phyloP scores from a whole-genome alignment of 495 filamentous ascomycete genomes.

The Friedmanniomyces endolithicus region DNA sequence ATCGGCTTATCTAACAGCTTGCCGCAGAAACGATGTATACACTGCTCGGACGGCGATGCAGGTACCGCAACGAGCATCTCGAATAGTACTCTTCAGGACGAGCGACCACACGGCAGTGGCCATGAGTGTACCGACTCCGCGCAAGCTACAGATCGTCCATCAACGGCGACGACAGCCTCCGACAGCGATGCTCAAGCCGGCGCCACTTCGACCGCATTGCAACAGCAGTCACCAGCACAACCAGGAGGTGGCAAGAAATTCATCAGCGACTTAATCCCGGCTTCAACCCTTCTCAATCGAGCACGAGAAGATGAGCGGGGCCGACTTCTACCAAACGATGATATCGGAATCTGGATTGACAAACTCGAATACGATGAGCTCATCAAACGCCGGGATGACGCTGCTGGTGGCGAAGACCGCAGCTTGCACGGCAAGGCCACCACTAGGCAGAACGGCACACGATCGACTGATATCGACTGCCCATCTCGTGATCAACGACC shows the following conservation, averaged over 20 bases:
- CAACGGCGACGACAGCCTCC: background rate
- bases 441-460: background rate
- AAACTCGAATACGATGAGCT: constrained; percentile 21
- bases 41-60: background rate
- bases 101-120: background rate
- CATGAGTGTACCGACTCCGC: background rate
- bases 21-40: constrained; percentile 18
- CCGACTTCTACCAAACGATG: constrained; percentile 29
- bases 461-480: background rate
- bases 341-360: constrained; percentile 33
- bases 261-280: constrained; percentile 42
- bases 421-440: background rate
- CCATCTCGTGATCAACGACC: constrained; percentile 1
- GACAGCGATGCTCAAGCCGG: background rate
- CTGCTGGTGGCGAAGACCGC: background rate
- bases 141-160: background rate
- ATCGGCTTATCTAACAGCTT: background rate
- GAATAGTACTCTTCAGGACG: background rate
- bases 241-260: constrained; percentile 25
- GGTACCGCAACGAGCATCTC: background rate
- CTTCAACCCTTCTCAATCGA: constrained; percentile 35
- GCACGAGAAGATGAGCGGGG: constrained; percentile 18
- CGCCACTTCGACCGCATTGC: background rate
- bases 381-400: background rate
- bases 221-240: background rate